phyloP scores from a whole-genome alignment of 148 eudicot genomes.

The Bassia scoparia region DNA sequence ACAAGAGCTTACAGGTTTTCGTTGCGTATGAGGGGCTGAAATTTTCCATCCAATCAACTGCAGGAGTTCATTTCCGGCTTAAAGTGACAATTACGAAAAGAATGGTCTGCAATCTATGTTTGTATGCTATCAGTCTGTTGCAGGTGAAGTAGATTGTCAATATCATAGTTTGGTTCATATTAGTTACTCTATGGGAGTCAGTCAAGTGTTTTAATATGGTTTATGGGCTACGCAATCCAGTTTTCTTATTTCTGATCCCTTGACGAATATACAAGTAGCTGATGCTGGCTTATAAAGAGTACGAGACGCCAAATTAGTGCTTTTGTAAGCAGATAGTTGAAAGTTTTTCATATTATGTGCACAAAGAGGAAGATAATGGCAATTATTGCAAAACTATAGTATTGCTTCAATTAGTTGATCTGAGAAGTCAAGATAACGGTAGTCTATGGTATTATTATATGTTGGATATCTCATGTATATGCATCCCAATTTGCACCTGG shows the following conservation, averaged over 20 bases:
- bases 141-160: slow-evolving; percentile 20
- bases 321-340: background rate
- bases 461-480: too few species aligned
- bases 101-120: slow-evolving; percentile 4
- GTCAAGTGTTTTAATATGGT: background rate
- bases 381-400: background rate
- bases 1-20: slow-evolving; percentile 9
- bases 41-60: slow-evolving; percentile 1
- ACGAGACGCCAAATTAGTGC: background rate
- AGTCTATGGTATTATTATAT: too few species aligned
- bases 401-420: background rate
- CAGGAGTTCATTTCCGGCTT: slow-evolving; percentile 5
- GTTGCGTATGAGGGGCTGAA: background rate
- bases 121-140: slow-evolving; percentile 13
- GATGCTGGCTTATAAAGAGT: background rate
- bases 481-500: too few species aligned
- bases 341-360: background rate
- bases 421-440: too few species aligned
- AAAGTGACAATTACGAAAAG: background rate
- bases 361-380: background rate
- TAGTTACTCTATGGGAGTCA: slow-evolving; percentile 14
- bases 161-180: slow-evolving; percentile 21
- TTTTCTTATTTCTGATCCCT: background rate
- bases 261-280: background rate
- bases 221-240: slow-evolving; percentile 8